Percentiles rank a stretch among this genome's conserved stretches.
These are phyloP conservation scores for Aspergillus alliaceus DNA, from an alignment of 2,329 filamentous ascomycete genomes.

Conservation along the genomic window DNA sequence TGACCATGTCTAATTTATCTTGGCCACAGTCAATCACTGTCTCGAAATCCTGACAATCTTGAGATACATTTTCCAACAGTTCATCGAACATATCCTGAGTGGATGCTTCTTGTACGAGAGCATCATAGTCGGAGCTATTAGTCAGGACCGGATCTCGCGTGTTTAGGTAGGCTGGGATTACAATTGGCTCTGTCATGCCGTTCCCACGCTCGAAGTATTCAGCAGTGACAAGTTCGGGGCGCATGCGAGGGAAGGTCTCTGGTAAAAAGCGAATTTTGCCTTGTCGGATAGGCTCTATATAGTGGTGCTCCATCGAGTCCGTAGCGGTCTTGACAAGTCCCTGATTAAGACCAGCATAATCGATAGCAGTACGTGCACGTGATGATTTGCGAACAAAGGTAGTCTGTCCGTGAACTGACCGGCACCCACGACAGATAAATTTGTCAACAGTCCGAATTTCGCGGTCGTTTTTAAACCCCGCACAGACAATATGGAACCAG, in stretches of 20 bases:
- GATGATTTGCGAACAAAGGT: slow-evolving; percentile 68
- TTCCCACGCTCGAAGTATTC: slow-evolving; percentile 64
- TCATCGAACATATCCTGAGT: slow-evolving; percentile 44
- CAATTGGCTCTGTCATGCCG: slow-evolving; percentile 66
- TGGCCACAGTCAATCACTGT: slow-evolving; percentile 61
- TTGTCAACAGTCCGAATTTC: slow-evolving; percentile 68
- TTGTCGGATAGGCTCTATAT: slow-evolving; percentile 66
- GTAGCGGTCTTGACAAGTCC: slow-evolving; percentile 65
- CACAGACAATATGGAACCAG: slow-evolving; percentile 69
- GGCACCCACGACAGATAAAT: slow-evolving; percentile 63
- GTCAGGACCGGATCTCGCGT: slow-evolving; percentile 47
- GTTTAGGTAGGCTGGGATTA: slow-evolving; percentile 64
- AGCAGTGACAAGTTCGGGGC: slow-evolving; percentile 61
- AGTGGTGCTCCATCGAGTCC: slow-evolving; percentile 66
- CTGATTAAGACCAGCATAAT: slow-evolving; percentile 67
- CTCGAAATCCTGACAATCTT: slow-evolving; percentile 29
- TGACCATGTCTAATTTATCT: slow-evolving; percentile 67
- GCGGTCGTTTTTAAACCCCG: slow-evolving; percentile 63
- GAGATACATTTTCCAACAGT: slow-evolving; percentile 32
- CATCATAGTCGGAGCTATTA: slow-evolving; percentile 24
- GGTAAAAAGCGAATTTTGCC: slow-evolving; percentile 61
- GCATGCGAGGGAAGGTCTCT: slow-evolving; percentile 64
- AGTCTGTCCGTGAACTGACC: slow-evolving; percentile 60
- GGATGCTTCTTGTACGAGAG: slow-evolving; percentile 33
- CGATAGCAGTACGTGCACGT: slow-evolving; percentile 64